A percentile compares a stretch with the other conserved stretches of the same genome.
Conservation (phyloP, 225 moss, liverwort and hornwort genomes). For the Anthoceros angustus region DNA sequence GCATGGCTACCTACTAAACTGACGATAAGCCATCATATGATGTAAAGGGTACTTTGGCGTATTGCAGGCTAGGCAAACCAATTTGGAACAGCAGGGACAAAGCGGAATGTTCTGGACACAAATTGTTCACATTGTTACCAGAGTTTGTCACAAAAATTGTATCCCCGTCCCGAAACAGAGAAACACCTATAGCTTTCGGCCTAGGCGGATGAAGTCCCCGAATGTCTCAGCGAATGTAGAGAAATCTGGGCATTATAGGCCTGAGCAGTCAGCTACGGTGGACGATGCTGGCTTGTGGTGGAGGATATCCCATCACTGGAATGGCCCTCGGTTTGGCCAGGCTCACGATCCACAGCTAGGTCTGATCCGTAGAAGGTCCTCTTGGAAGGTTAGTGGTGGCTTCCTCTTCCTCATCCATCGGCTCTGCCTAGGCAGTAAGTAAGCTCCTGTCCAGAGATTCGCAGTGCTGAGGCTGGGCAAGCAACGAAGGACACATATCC, state of each 20-base stretch:
- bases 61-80: constrained; percentile 46
- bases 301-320: constrained; percentile 14
- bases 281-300: constrained; percentile 22
- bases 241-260: constrained; percentile 21
- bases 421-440: too few relatives aligned
- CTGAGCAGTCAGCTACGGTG: constrained; percentile 8
- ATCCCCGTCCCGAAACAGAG: background rate
- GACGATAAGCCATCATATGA: background rate
- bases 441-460: too few relatives aligned
- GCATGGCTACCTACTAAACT: background rate
- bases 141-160: background rate
- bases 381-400: background rate
- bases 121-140: background rate
- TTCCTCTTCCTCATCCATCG: background rate
- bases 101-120: constrained; percentile 28
- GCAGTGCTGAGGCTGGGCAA: too few relatives aligned
- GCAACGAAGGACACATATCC: too few relatives aligned
- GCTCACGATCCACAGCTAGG: background rate
- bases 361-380: background rate
- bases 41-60: constrained; percentile 30
- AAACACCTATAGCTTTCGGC: constrained; percentile 27
- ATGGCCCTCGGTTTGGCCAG: too few relatives aligned
- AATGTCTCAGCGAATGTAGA: constrained; percentile 47
- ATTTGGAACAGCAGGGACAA: constrained; percentile 56
- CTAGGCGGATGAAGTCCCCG: constrained; percentile 52